These are phyloP conservation scores for Glycine soja DNA, from an alignment of 306 rosid species.

Conservation along the genomic window DNA sequence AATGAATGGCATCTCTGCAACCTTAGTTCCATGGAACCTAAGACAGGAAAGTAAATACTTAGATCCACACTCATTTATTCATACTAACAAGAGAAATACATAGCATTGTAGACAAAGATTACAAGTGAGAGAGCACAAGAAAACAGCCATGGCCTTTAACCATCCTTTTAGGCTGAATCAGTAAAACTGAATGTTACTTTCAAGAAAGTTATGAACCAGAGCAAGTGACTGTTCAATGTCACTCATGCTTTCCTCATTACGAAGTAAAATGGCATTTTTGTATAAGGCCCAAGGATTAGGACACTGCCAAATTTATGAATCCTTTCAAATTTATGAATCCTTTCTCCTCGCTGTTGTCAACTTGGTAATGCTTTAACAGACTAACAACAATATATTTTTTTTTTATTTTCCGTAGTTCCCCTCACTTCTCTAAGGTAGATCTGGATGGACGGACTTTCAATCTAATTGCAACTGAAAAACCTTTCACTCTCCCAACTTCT, in stretches of 20 bases:
- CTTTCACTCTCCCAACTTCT: conserved; percentile 5
- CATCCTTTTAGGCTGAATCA: conserved; percentile 1
- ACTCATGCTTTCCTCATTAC: conserved; percentile 6
- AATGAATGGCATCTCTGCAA: conserved; percentile 94
- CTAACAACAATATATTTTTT: background rate
- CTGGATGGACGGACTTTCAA: conserved; percentile 17
- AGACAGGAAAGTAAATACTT: conserved; percentile 27
- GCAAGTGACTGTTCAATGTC: conserved; percentile 17
- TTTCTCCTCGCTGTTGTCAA: conserved; percentile 3
- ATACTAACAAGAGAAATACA: background rate
- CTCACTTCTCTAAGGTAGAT: background rate
- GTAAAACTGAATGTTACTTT: conserved; percentile 20
- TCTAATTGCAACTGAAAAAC: conserved; percentile 26
- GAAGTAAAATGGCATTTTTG: conserved; percentile 7
- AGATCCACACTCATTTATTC: conserved; percentile 23
- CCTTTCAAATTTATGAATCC: conserved; percentile 14
- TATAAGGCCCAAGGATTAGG: background rate
- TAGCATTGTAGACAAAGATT: background rate
- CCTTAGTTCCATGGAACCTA: conserved; percentile 87
- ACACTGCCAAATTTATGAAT: conserved; percentile 9
- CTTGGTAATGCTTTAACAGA: conserved; percentile 31
- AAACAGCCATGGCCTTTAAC: background rate
- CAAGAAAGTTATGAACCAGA: conserved; percentile 22
- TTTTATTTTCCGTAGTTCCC: conserved; percentile 3
- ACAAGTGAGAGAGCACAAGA: background rate